phyloP scores from a whole-genome alignment of 2,329 filamentous ascomycete species.

The Aquanectria penicillioides region DNA sequence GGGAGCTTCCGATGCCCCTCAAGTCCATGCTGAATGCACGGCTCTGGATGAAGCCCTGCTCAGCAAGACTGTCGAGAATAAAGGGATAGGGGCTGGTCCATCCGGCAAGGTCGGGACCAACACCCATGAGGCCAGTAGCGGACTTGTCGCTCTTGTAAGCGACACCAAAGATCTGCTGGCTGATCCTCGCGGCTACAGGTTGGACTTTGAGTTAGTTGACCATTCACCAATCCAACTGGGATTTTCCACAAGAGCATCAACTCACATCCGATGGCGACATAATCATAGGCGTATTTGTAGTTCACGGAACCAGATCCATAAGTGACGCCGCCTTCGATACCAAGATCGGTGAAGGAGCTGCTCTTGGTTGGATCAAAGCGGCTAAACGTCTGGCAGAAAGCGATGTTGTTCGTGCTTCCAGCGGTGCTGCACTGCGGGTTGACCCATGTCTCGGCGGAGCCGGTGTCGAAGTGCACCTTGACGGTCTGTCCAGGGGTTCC shows the following conservation, averaged over 20 bases:
- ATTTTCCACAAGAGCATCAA: background rate
- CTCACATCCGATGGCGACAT: conserved; percentile 47
- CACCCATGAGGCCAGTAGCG: conserved; percentile 48
- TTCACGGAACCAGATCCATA: conserved; percentile 47
- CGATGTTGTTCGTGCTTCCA: conserved; percentile 33
- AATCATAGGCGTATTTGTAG: conserved; percentile 48
- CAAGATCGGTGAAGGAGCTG: conserved; percentile 42
- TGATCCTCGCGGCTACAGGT: conserved; percentile 41
- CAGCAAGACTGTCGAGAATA: conserved; percentile 47
- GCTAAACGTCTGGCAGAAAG: conserved; percentile 43
- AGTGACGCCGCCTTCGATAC: conserved; percentile 37
- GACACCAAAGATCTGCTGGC: conserved; percentile 50
- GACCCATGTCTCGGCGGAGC: conserved; percentile 55
- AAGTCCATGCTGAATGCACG: conserved; percentile 50
- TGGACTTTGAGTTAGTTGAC: conserved; percentile 8
- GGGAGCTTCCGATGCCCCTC: conserved; percentile 43
- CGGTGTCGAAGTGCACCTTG: conserved; percentile 53
- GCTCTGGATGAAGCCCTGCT: conserved; percentile 50
- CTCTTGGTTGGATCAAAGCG: conserved; percentile 45
- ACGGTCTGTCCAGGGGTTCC: conserved; percentile 52
- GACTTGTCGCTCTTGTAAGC: conserved; percentile 45
- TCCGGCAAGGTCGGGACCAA: conserved; percentile 45
- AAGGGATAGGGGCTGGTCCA: conserved; percentile 49
- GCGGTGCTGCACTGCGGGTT: conserved; percentile 51
- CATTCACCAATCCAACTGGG: background rate